Evolutionary conservation across 192 early-diverging fungal species (phyloP).

Genomic region (Jimgerdemannia flammicorona): DNA sequence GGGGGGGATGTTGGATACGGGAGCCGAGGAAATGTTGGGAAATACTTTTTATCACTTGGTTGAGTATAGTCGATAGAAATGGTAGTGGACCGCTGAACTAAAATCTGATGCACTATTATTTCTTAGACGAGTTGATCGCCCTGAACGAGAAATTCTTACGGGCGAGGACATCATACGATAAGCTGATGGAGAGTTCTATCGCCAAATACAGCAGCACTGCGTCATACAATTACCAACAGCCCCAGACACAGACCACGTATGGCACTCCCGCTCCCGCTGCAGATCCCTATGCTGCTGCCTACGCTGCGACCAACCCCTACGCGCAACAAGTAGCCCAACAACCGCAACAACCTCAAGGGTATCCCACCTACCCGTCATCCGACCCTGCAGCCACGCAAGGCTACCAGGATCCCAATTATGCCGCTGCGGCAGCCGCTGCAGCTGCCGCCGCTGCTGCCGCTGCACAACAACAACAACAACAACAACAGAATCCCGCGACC

Average conservation of each 20-base stretch:
- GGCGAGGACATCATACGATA: slow-evolving; percentile 71
- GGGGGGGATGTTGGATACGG: too few relatives aligned
- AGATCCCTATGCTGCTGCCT: background rate
- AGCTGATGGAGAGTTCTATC: slow-evolving; percentile 62
- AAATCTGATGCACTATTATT: background rate
- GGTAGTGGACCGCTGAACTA: too few relatives aligned
- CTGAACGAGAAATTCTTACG: slow-evolving; percentile 71
- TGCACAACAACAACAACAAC: slow-evolving; percentile 18
- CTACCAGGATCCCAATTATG: background rate
- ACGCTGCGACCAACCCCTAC: slow-evolving; percentile 20
- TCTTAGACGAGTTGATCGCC: slow-evolving; percentile 64
- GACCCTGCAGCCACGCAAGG: slow-evolving; percentile 13
- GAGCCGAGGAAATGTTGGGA: too few relatives aligned
- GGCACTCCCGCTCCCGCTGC: slow-evolving; percentile 14
- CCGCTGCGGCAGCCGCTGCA: slow-evolving; percentile 3
- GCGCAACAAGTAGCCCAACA: slow-evolving; percentile 1
- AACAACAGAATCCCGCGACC: slow-evolving; percentile 8
- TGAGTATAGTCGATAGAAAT: too few relatives aligned
- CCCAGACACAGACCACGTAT: background rate
- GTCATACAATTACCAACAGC: slow-evolving; percentile 7
- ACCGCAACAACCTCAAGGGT: slow-evolving; percentile 19
- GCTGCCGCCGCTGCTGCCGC: slow-evolving; percentile 7
- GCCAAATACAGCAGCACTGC: slow-evolving; percentile 46
- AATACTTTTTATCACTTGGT: too few relatives aligned
- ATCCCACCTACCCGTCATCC: slow-evolving; percentile 11